These are phyloP conservation scores for Xylariales sp. DNA, from an alignment of 2,329 filamentous ascomycete species.

Conservation along the genomic window DNA sequence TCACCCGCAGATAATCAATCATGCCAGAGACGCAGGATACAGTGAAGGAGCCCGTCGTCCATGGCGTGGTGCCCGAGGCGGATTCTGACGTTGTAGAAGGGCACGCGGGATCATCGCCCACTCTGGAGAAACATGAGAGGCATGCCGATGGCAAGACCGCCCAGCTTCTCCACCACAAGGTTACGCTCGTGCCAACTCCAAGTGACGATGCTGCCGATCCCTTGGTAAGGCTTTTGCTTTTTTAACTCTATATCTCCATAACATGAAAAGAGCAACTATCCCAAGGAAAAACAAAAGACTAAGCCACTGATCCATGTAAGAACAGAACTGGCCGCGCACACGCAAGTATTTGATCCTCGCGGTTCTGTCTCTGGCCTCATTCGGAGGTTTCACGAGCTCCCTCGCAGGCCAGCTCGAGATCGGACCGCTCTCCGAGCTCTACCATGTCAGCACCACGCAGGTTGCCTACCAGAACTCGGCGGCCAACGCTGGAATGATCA, in stretches of 20 bases:
- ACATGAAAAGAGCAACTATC: neutral
- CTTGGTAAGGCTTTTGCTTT: neutral
- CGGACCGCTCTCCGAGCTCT: neutral
- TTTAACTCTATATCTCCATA: neutral
- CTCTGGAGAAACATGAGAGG: neutral
- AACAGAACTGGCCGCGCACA: neutral
- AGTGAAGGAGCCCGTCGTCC: no score
- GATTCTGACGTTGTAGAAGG: no score
- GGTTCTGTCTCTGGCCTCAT: neutral
- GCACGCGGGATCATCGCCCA: neutral
- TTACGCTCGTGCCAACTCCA: neutral
- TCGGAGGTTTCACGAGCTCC: neutral
- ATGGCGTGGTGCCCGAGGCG: no score
- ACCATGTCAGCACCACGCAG: neutral
- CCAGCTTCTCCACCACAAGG: neutral
- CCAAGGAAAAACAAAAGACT: no score
- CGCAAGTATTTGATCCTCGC: constrained; percentile 1
- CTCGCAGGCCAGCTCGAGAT: neutral
- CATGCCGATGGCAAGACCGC: neutral
- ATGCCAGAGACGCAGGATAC: no score
- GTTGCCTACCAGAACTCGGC: constrained; percentile 1
- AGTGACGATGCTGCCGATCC: neutral
- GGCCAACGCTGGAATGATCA: neutral
- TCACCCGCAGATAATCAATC: no score
- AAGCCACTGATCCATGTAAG: no score